Percentiles rank a stretch among this genome's conserved stretches.
phyloP scores from a whole-genome alignment of 768 basidiomycete species.

The Psilocybe cubensis region DNA sequence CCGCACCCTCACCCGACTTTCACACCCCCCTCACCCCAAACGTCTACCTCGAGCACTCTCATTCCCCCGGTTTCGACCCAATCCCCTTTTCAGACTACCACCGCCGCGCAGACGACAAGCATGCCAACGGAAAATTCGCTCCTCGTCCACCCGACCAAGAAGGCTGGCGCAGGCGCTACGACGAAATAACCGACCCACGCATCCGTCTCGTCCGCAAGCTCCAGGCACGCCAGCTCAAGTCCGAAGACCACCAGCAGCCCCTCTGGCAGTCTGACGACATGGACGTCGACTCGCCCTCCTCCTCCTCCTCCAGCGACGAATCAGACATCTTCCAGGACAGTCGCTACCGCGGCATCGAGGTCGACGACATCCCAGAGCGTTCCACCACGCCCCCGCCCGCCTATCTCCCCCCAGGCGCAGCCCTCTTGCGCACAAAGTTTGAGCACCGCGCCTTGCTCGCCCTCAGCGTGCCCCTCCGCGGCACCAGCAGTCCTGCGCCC shows the following conservation, averaged over 20 bases:
- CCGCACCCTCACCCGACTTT: neutral
- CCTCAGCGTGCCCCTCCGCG: conserved; percentile 60
- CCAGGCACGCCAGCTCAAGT: too few species aligned
- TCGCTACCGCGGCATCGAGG: too few species aligned
- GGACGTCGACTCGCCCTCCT: too few species aligned
- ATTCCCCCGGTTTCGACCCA: conserved; percentile 58
- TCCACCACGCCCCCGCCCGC: conserved; percentile 72
- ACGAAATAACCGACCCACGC: conserved; percentile 70
- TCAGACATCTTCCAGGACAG: too few species aligned
- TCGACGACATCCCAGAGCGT: conserved; percentile 49
- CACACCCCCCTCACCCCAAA: conserved; percentile 16
- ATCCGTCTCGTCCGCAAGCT: conserved; percentile 69
- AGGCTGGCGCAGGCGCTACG: conserved; percentile 60
- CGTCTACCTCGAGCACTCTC: conserved; percentile 46
- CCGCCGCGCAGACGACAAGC: conserved; percentile 71
- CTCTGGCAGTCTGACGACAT: too few species aligned
- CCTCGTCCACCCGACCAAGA: conserved; percentile 65
- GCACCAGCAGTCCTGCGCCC: conserved; percentile 33
- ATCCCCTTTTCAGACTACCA: conserved; percentile 75
- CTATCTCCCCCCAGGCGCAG: conserved; percentile 73
- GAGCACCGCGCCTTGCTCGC: conserved; percentile 66
- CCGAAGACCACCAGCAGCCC: neutral
- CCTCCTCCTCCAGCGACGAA: too few species aligned
- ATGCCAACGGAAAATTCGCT: conserved; percentile 72
- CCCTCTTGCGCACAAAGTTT: conserved; percentile 70